phyloP scores from a whole-genome alignment of 805 yeast genomes.

The Suhomyces sp. region DNA sequence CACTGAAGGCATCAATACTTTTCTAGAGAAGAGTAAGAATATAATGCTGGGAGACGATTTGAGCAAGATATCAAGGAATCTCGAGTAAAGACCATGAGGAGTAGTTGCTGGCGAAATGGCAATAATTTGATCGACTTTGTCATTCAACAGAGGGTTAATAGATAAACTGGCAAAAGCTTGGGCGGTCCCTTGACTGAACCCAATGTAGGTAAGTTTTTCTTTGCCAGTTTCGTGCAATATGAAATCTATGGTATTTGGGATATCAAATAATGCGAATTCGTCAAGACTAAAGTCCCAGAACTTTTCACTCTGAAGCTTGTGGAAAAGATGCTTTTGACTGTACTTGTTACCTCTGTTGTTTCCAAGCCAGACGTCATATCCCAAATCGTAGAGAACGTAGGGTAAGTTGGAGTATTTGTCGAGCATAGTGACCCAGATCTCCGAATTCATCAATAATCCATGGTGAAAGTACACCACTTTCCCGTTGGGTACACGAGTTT shows the following conservation, averaged over 20 bases:
- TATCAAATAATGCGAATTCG: slow-evolving; percentile 88
- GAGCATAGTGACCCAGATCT: slow-evolving; percentile 60
- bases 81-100: slow-evolving; percentile 79
- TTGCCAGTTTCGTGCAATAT: slow-evolving; percentile 51
- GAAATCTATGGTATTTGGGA: slow-evolving; percentile 79
- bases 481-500: slow-evolving; percentile 12
- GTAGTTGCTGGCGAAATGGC: slow-evolving; percentile 95
- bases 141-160: slow-evolving; percentile 60
- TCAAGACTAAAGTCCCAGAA: slow-evolving; percentile 93
- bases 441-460: slow-evolving; percentile 87
- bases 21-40: slow-evolving; percentile 69
- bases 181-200: slow-evolving; percentile 93
- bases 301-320: slow-evolving; percentile 35
- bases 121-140: slow-evolving; percentile 55
- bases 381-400: slow-evolving; percentile 69
- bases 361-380: slow-evolving; percentile 95
- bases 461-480: slow-evolving; percentile 83
- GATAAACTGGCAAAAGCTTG: slow-evolving; percentile 86
- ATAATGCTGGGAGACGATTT: slow-evolving; percentile 74
- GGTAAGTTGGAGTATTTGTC: slow-evolving; percentile 54
- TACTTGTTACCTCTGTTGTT: slow-evolving; percentile 92
- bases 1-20: slow-evolving; percentile 74
- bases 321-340: slow-evolving; percentile 68
- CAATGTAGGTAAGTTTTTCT: slow-evolving; percentile 63
- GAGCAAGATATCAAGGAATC: slow-evolving; percentile 70